Base-by-base conservation (phyloP, 371 early-diverging fungal species). In the Lichtheimia hyalospora region DNA sequence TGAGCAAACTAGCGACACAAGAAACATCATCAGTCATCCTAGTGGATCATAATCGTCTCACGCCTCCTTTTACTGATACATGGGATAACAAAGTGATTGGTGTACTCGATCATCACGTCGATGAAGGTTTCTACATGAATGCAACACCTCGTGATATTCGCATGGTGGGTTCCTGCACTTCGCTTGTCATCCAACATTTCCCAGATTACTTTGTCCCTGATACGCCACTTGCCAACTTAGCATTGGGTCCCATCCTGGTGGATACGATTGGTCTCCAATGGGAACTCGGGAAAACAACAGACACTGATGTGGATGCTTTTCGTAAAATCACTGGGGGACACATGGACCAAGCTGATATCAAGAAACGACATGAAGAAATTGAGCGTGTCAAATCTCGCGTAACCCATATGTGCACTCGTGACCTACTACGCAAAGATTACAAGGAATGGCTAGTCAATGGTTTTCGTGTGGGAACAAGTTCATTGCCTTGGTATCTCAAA, bases 341-440 rank as follows among this genome's bases (percentile, higher is more conserved):
- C 3, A 12, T 49, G 40, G 13, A 14, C 3, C 4, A 21, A 1
- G 40, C 43, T 21, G 54, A 44, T 20, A 23, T 58, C n/a, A 56
- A 46, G 16, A 18, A 10, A 49, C 73, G 82, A 52, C 89, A 75
- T 54, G 52, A 71, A 8, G 59, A 58, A 0, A 82, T 92, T 44
- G 84, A 86, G 40, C 44, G 53, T 2, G 88, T 86, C 15, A 88
- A 87, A 49, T 69, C 67, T 10, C 74, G 80, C 53, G 77, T 87
- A 13, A 65, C 81, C 21, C 61, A 66, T 14, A 77, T 91, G 28
- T 62, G 81, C 3, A 70, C 59, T 16, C 63, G 66, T 18, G 86
- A 90, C 60, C 75, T 92, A 1, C 63, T 92, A 41, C 71, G 87
- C n/a, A 86, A 86, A 59, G 93, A 92, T 68, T 92, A 90, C 72